Percentiles rank a stretch among this genome's conserved stretches.
These are phyloP conservation scores for Chaetomium globosum DNA, from an alignment of 2,329 filamentous ascomycete genomes.

Conservation along the genomic window DNA sequence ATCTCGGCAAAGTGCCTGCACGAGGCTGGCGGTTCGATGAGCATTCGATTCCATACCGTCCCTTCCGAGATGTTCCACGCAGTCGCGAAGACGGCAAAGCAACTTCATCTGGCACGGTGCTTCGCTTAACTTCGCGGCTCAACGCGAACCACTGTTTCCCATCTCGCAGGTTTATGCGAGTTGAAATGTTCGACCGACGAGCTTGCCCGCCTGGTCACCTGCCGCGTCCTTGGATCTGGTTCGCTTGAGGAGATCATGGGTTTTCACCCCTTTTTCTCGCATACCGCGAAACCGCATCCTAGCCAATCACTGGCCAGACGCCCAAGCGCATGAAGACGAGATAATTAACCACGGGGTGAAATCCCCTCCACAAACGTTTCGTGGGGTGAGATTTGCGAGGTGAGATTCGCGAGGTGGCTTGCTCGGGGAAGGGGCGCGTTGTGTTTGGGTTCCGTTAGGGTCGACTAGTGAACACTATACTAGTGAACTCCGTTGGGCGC, in stretches of 20 bases:
- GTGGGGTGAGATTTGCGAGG: neutral
- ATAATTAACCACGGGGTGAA: neutral
- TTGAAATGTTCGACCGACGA: neutral
- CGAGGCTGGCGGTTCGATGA: neutral
- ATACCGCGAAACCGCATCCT: constrained; percentile 15
- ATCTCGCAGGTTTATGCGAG: neutral
- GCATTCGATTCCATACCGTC: neutral
- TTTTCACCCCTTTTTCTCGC: constrained; percentile 31
- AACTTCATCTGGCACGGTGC: neutral
- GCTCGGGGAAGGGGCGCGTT: neutral
- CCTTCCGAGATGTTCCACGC: neutral
- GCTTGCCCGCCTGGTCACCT: neutral
- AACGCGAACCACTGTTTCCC: neutral
- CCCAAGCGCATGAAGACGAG: constrained; percentile 19
- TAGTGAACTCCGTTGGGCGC: neutral
- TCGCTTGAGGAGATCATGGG: neutral
- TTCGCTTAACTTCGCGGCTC: neutral
- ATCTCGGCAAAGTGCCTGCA: neutral
- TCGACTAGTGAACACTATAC: neutral
- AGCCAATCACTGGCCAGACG: constrained; percentile 28
- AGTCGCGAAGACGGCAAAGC: neutral
- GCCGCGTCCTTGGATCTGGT: neutral
- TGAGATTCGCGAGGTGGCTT: constrained; percentile 10
- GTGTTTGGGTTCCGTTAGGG: neutral
- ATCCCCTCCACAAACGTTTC: neutral